Base-by-base conservation (phyloP, 169 alveolate species). In the Plasmodium gonderi region DNA sequence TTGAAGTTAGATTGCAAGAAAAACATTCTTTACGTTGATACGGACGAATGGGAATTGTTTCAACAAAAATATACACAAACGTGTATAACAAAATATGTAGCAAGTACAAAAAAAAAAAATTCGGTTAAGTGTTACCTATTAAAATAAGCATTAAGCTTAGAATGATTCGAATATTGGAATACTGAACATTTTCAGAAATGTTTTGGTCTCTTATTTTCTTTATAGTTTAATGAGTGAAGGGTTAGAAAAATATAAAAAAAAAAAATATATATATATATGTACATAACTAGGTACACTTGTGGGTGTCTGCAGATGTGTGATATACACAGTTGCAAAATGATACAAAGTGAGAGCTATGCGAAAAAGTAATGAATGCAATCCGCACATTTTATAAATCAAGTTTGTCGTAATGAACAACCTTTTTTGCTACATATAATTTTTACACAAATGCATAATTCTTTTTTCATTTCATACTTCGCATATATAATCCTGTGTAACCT, bases 401-500 rank as follows among this genome's bases (percentile, higher is more conserved):
- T n/a, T n/a, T n/a, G n/a, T n/a, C n/a, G n/a, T n/a, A n/a, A n/a
- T n/a, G n/a, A n/a, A n/a, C n/a, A n/a, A n/a, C n/a, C n/a, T n/a
- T n/a, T n/a, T n/a, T n/a, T n/a, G n/a, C n/a, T n/a, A n/a, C n/a
- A n/a, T n/a, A n/a, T n/a, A n/a, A n/a, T n/a, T n/a, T n/a, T n/a
- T n/a, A n/a, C n/a, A n/a, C n/a, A n/a, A n/a, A n/a, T n/a, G n/a
- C n/a, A n/a, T n/a, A n/a, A n/a, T n/a, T n/a, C n/a, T n/a, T n/a
- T 29, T 47, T 79, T 79, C 20, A 36, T n/a, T 74, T 33, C 33
- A 29, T 87, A 87, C 93, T 44, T 75, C 89, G 44, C 89, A 67
- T 72, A 87, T 23, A 31, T 54, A 87, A 33, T 87, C 93, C 74
- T 87, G 93, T 4, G 93, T 42, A 54, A 87, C 79, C 31, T 87